Evolutionary conservation across 2,329 filamentous ascomycete species (phyloP).

Genomic region (Pleurostoma richardsiae): DNA sequence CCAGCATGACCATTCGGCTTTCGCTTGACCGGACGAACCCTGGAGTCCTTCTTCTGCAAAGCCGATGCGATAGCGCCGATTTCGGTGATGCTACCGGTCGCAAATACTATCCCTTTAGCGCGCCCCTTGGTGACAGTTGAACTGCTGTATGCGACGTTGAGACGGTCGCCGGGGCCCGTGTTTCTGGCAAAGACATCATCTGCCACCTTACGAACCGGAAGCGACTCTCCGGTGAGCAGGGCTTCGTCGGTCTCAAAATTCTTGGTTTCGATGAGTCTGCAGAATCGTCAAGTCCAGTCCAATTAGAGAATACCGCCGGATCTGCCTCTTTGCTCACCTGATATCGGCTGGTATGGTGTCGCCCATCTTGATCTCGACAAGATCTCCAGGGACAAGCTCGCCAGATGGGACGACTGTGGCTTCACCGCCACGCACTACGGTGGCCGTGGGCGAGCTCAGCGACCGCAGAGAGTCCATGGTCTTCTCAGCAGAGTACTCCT

Average conservation of each 20-base stretch:
- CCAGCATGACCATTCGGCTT: conserved; percentile 42
- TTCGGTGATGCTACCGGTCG: conserved; percentile 55
- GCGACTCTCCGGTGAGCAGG: conserved; percentile 57
- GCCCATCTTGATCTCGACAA: conserved; percentile 48
- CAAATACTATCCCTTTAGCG: conserved; percentile 53
- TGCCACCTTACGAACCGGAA: conserved; percentile 51
- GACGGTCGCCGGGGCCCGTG: conserved; percentile 53
- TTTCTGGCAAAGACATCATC: conserved; percentile 41
- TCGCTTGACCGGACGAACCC: conserved; percentile 35
- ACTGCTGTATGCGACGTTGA: conserved; percentile 58
- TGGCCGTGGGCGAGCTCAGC: conserved; percentile 42
- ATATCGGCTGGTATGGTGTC: conserved; percentile 36
- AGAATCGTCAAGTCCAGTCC: conserved; percentile 2
- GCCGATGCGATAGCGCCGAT: conserved; percentile 60
- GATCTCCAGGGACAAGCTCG: conserved; percentile 51
- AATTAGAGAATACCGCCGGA: neutral
- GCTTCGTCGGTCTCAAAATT: conserved; percentile 58
- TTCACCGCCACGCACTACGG: conserved; percentile 42
- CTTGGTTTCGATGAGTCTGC: conserved; percentile 39
- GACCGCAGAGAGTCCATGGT: conserved; percentile 47
- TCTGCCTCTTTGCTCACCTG: conserved; percentile 11
- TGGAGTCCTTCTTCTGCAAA: conserved; percentile 47
- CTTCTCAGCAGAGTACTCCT: conserved; percentile 48
- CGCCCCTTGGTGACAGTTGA: conserved; percentile 59
- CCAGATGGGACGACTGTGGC: conserved; percentile 43